Conservation (phyloP, 148 eudicot genomes). For the Vaccinium vitisidaea region DNA sequence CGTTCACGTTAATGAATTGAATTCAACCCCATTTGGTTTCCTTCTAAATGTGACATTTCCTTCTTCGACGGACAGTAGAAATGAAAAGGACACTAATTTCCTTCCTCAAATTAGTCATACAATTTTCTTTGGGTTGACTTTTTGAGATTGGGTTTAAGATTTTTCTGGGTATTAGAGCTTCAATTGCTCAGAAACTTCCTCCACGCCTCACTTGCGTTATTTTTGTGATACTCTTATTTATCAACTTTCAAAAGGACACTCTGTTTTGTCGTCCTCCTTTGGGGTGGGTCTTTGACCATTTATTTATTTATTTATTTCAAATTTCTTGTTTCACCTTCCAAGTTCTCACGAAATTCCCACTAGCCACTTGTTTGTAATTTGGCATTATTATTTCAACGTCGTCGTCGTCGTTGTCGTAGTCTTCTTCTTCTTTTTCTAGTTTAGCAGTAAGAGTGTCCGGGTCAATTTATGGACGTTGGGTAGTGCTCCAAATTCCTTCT, state of each 20-base stretch:
- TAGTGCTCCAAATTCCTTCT: no score
- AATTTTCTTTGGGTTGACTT: neutral
- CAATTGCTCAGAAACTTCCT: slow-evolving; percentile 9
- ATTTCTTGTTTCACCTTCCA: slow-evolving; percentile 5
- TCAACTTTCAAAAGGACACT: neutral
- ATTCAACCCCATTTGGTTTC: neutral
- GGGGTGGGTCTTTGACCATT: neutral
- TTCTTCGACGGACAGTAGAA: neutral
- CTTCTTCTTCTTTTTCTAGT: no score
- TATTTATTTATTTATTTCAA: neutral
- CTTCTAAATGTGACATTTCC: neutral
- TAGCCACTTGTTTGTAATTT: no score
- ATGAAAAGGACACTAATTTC: no score
- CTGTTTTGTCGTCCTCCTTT: slow-evolving; percentile 8
- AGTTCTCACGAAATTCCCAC: neutral
- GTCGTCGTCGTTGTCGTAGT: no score
- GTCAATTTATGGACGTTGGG: no score
- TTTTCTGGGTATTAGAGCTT: neutral
- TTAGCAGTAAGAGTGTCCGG: no score
- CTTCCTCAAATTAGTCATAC: neutral
- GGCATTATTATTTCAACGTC: no score
- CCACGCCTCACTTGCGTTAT: neutral
- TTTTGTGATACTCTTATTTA: neutral
- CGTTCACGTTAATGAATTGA: no score
- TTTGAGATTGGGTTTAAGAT: neutral